phyloP scores from a whole-genome alignment of 2,329 filamentous ascomycete genomes.

The Ophiostoma himal-ulmi region DNA sequence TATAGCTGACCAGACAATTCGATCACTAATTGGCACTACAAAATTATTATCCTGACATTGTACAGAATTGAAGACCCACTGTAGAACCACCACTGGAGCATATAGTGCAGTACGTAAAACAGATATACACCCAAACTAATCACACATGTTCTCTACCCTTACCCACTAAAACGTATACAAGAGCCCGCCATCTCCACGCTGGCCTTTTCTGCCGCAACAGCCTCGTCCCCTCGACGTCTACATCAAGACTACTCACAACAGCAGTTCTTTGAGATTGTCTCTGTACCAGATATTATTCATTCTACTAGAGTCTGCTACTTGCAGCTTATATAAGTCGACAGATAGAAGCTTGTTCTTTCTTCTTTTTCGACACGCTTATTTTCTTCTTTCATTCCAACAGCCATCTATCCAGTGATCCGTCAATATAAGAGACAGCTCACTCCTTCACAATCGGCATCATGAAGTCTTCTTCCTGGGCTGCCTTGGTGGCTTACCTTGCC shows the following conservation, averaged over 20 bases:
- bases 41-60: too few relatives aligned
- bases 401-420: too few relatives aligned
- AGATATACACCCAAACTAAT: neutral
- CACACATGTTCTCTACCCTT: neutral
- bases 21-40: neutral
- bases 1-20: neutral
- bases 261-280: neutral
- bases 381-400: too few relatives aligned
- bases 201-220: slow-evolving; percentile 36
- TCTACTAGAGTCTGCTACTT: neutral
- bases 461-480: slow-evolving; percentile 27
- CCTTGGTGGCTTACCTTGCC: slow-evolving; percentile 60
- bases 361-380: neutral
- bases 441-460: neutral
- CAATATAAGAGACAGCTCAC: neutral
- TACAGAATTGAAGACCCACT: neutral
- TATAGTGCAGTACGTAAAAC: neutral
- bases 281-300: neutral
- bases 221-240: neutral
- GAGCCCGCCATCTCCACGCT: slow-evolving; percentile 38
- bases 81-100: neutral
- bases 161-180: neutral
- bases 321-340: too few relatives aligned
- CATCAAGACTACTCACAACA: neutral
- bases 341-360: too few relatives aligned